phyloP scores from a whole-genome alignment of 169 alveolate species.

The Plasmodium sp. region DNA sequence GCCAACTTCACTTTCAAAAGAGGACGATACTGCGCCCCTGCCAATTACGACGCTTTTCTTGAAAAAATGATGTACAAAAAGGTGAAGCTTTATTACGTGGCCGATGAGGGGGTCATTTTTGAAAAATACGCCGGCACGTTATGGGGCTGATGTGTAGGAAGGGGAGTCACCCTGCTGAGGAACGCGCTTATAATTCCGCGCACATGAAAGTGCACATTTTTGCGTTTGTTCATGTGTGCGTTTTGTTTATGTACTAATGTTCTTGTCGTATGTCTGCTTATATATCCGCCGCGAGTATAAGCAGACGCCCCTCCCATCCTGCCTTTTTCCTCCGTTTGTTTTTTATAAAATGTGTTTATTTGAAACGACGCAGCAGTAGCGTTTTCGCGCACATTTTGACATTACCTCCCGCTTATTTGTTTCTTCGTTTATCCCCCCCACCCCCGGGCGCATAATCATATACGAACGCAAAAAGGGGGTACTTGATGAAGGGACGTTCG shows the following conservation, averaged over 20 bases:
- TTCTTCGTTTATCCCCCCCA: neutral
- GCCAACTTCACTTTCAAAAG: neutral
- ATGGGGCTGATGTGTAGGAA: constrained; percentile 26
- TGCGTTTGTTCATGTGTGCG: neutral
- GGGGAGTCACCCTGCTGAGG: neutral
- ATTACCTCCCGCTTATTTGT: neutral
- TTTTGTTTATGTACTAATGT: neutral
- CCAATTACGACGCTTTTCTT: neutral
- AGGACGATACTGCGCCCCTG: neutral
- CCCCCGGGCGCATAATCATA: neutral
- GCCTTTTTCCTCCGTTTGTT: neutral
- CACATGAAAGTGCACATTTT: neutral
- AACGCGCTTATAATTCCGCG: neutral
- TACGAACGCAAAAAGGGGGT: neutral
- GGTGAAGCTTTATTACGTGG: constrained; percentile 32
- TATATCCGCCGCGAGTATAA: neutral
- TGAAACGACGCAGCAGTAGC: neutral
- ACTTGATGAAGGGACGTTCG: neutral
- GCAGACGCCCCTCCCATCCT: neutral
- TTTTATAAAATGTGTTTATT: neutral
- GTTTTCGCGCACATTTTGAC: neutral
- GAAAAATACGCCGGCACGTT: constrained; percentile 51
- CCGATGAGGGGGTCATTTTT: constrained; percentile 56
- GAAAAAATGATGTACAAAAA: constrained; percentile 61
- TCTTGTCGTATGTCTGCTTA: neutral